phyloP scores from a whole-genome alignment of 2,329 filamentous ascomycete genomes.

The Calonectria montana region DNA sequence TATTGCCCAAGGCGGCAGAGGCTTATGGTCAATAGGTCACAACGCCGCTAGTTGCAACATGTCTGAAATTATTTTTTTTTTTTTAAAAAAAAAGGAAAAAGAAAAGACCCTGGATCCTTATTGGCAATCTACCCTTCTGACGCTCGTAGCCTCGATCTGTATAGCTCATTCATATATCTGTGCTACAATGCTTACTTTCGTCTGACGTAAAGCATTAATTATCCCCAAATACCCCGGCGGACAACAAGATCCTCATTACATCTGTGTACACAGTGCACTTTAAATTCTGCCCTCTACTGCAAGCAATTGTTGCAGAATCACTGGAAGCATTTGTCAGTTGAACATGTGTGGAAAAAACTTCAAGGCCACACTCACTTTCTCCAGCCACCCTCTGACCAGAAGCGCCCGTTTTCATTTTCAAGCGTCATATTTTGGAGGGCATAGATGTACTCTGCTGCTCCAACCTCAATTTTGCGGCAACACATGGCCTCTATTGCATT shows the following conservation, averaged over 20 bases:
- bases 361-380: not conserved
- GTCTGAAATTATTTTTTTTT: no score
- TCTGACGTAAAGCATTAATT: not conserved
- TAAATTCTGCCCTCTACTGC: not conserved
- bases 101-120: not conserved
- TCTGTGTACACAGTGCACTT: not conserved
- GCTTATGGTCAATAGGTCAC: no score
- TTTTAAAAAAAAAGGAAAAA: no score
- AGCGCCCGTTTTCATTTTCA: not conserved
- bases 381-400: not conserved
- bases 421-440: not conserved
- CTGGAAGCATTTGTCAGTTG: not conserved
- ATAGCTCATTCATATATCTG: not conserved
- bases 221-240: not conserved
- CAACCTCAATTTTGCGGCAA: not conserved
- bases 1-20: no score
- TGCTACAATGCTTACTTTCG: not conserved
- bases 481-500: not conserved
- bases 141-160: not conserved
- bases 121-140: not conserved
- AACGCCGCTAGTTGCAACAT: no score
- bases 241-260: not conserved
- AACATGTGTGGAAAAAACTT: not conserved
- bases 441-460: not conserved
- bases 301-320: not conserved